phyloP scores from a whole-genome alignment of 2,329 filamentous ascomycete genomes.

The Mariannaea elegans region DNA sequence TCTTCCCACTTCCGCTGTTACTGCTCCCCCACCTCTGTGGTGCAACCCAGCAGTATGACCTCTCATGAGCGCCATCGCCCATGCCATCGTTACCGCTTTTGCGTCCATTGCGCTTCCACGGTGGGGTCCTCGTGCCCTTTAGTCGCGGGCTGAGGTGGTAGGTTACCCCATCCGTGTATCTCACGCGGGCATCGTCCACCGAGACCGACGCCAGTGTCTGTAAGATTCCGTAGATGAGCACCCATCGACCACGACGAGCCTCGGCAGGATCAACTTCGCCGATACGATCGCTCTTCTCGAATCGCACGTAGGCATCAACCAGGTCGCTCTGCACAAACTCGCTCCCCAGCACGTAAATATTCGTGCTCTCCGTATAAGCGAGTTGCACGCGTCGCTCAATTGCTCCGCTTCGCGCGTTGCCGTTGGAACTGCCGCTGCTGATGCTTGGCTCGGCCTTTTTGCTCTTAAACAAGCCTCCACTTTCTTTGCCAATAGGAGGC shows the following conservation, averaged over 20 bases:
- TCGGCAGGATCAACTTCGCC: slow-evolving; percentile 62
- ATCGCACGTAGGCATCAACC: slow-evolving; percentile 63
- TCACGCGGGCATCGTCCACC: slow-evolving; percentile 63
- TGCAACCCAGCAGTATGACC: slow-evolving; percentile 62
- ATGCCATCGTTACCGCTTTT: slow-evolving; percentile 21
- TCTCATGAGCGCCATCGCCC: slow-evolving; percentile 56
- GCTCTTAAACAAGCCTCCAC: slow-evolving; percentile 40
- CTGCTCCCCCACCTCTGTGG: slow-evolving; percentile 40
- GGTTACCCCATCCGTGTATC: slow-evolving; percentile 60
- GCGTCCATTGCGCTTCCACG: slow-evolving; percentile 55
- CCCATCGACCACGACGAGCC: slow-evolving; percentile 68
- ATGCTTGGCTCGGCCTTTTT: slow-evolving; percentile 40
- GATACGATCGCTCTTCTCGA: slow-evolving; percentile 63
- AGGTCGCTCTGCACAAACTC: slow-evolving; percentile 60
- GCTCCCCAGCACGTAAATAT: slow-evolving; percentile 64
- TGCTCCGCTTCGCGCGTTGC: slow-evolving; percentile 24
- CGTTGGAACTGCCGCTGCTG: slow-evolving; percentile 31
- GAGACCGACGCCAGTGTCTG: slow-evolving; percentile 68
- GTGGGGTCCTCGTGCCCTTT: slow-evolving; percentile 52
- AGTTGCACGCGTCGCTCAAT: slow-evolving; percentile 62
- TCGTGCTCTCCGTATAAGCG: slow-evolving; percentile 68
- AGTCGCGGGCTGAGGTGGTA: slow-evolving; percentile 67
- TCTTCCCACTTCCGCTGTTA: slow-evolving; percentile 39
- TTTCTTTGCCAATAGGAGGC: not conserved
- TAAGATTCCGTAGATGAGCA: slow-evolving; percentile 67